A percentile compares a stretch with the other conserved stretches of the same genome.
These are phyloP conservation scores for Saccharomycopsis capsularis DNA, from an alignment of 805 yeast genomes.

Conservation along the genomic window DNA sequence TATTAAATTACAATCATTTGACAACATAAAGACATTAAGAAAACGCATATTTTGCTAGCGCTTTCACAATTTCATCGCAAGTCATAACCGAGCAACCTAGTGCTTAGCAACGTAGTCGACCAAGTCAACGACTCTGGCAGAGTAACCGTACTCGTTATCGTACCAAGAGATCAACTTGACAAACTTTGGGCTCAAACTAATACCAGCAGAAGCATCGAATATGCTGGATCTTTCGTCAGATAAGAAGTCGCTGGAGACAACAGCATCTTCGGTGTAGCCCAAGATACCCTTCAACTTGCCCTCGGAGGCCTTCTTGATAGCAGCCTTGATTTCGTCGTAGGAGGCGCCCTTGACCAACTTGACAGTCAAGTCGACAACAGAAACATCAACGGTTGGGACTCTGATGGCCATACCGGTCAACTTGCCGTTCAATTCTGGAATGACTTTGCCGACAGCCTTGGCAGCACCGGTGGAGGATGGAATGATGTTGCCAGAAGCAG, in stretches of 20 bases:
- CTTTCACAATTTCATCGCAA: too few species aligned
- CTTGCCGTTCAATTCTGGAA: conserved; percentile 85
- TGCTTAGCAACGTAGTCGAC: conserved; percentile 27
- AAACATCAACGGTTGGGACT: conserved; percentile 90
- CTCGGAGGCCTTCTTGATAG: conserved; percentile 69
- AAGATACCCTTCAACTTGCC: conserved; percentile 73
- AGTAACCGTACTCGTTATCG: conserved; percentile 95
- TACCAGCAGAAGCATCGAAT: conserved; percentile 90
- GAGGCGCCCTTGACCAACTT: conserved; percentile 70
- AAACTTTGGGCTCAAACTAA: conserved; percentile 77
- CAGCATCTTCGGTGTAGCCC: conserved; percentile 89
- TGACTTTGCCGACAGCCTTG: conserved; percentile 94
- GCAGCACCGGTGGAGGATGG: conserved; percentile 98
- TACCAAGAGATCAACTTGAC: conserved; percentile 92
- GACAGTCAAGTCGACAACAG: conserved; percentile 88
- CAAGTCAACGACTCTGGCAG: conserved; percentile 92
- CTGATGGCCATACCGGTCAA: conserved; percentile 91
- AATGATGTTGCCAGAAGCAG: conserved; percentile 91
- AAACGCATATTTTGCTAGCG: too few species aligned
- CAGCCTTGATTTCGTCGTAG: conserved; percentile 76
- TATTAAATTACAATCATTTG: too few species aligned
- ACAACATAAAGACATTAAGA: too few species aligned
- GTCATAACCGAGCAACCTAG: too few species aligned
- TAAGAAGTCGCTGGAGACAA: conserved; percentile 85
- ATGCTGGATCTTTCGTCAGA: conserved; percentile 79